phyloP scores from a whole-genome alignment of 2,329 filamentous ascomycete species.

The Lachnellula hyalina region DNA sequence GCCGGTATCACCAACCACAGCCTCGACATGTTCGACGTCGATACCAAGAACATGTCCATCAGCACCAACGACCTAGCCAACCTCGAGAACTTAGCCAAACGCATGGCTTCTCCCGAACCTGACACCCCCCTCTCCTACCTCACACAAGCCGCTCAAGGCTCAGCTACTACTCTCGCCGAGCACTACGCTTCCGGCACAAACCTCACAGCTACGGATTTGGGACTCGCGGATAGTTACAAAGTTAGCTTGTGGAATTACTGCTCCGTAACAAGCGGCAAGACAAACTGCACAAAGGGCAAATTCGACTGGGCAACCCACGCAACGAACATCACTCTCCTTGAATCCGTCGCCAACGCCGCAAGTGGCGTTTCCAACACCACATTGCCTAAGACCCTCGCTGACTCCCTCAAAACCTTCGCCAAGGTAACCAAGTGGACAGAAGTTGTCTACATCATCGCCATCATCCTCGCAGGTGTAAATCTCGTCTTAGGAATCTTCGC shows the following conservation, averaged over 20 bases:
- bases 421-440: constrained; percentile 77
- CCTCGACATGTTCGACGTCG: constrained; percentile 55
- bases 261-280: constrained; percentile 44
- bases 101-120: background rate
- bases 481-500: constrained; percentile 76
- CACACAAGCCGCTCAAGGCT: constrained; percentile 27
- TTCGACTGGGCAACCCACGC: constrained; percentile 73
- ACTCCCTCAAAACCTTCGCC: constrained; percentile 67
- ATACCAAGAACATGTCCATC: constrained; percentile 52
- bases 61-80: constrained; percentile 23
- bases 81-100: constrained; percentile 18
- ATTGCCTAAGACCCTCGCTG: constrained; percentile 61
- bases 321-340: constrained; percentile 60
- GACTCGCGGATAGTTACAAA: constrained; percentile 67
- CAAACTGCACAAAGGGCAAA: constrained; percentile 64
- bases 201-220: constrained; percentile 53
- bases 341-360: constrained; percentile 41
- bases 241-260: constrained; percentile 88
- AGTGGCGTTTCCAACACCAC: constrained; percentile 49
- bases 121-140: constrained; percentile 9
- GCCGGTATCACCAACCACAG: constrained; percentile 51
- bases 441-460: constrained; percentile 70
- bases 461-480: constrained; percentile 64
- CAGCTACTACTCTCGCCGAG: constrained; percentile 27
- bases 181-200: constrained; percentile 33